A percentile compares a stretch with the other conserved stretches of the same genome.
phyloP scores from a whole-genome alignment of 2,329 filamentous ascomycete species.

The Chaetomium olivaceum region DNA sequence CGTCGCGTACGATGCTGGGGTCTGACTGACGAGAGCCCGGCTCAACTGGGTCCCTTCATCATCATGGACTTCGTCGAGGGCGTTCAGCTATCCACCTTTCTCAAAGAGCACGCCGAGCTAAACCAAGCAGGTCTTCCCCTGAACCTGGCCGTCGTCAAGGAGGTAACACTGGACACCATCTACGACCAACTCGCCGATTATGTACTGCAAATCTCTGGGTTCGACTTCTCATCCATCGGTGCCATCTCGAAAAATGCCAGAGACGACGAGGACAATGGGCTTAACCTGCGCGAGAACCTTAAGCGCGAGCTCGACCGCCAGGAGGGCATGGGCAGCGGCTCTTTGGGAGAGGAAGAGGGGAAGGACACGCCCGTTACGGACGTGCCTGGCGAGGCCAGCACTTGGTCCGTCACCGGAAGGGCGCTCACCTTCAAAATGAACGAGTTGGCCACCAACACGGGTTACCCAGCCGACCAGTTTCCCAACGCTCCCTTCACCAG shows the following conservation, averaged over 20 bases:
- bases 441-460: neutral
- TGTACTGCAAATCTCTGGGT: neutral
- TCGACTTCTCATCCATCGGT: neutral
- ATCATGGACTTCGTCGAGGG: constrained; percentile 11
- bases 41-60: constrained; percentile 4
- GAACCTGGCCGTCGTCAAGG: neutral
- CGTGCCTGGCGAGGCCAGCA: neutral
- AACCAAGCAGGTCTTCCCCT: neutral
- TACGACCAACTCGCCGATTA: neutral
- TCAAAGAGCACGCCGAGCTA: neutral
- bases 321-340: constrained; percentile 21
- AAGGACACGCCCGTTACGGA: neutral
- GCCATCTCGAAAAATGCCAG: neutral
- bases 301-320: constrained; percentile 47
- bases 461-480: neutral
- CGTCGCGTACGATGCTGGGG: constrained; percentile 10
- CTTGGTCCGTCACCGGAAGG: constrained; percentile 2
- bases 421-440: constrained; percentile 11
- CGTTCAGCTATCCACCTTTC: neutral
- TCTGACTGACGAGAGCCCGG: constrained; percentile 26
- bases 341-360: neutral
- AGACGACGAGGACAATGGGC: constrained; percentile 42
- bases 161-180: neutral
- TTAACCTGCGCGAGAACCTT: constrained; percentile 48
- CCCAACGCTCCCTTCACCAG: neutral